Evolutionary conservation across 306 rosid species (phyloP).

Genomic region (Corylus heterophylla): DNA sequence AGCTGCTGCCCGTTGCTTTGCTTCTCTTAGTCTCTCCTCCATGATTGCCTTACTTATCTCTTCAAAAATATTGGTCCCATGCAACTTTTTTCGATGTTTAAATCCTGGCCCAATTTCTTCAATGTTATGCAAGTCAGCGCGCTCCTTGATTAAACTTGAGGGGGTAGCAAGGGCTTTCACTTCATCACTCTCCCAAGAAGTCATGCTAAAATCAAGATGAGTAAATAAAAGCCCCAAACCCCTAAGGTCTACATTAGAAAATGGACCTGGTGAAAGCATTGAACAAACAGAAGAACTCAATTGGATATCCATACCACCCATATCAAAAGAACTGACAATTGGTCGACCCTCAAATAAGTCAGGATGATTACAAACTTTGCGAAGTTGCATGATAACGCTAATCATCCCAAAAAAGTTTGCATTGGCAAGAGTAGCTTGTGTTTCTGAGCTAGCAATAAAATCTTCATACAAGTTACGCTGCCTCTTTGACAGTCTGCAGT

Average conservation of each 20-base stretch:
- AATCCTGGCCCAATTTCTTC: conserved; percentile 61
- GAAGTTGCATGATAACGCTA: conserved; percentile 95
- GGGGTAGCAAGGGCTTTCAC: conserved; percentile 79
- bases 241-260: conserved; percentile 69
- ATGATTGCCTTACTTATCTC: conserved; percentile 76
- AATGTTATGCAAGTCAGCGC: conserved; percentile 40
- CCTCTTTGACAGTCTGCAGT: conserved; percentile 92
- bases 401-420: conserved; percentile 98
- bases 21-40: conserved; percentile 81
- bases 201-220: conserved; percentile 82
- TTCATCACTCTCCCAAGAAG: conserved; percentile 93
- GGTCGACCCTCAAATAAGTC: conserved; percentile 99
- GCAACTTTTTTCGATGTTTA: conserved; percentile 50
- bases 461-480: conserved; percentile 96
- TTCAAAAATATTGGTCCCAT: conserved; percentile 82
- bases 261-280: conserved; percentile 53
- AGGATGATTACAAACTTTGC: conserved; percentile 98
- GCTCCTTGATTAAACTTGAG: conserved; percentile 61
- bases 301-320: conserved; percentile 71
- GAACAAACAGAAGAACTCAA: conserved; percentile 84
- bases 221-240: conserved; percentile 83
- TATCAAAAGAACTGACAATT: conserved; percentile 92
- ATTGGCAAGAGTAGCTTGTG: conserved; percentile 95
- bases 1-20: conserved; percentile 76
- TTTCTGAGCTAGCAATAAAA: conserved; percentile 93